Conservation (phyloP, 1,284 basidiomycete genomes). For the Vanrija sp. region DNA sequence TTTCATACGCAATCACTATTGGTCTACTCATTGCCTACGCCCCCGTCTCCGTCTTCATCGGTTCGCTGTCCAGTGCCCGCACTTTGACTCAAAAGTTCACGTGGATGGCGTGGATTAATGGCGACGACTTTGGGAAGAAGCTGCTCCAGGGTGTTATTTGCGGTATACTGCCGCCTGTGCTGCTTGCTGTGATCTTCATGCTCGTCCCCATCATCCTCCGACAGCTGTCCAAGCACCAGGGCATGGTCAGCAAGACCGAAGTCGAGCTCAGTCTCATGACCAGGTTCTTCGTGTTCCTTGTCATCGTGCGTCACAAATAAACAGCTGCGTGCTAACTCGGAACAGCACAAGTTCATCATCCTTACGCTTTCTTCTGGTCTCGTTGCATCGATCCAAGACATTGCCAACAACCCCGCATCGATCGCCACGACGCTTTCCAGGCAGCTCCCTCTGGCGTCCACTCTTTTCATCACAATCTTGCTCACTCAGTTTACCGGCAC, state of each 20-base stretch:
- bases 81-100: slow-evolving; percentile 50
- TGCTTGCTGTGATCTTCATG: slow-evolving; percentile 66
- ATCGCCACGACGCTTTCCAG: slow-evolving; percentile 56
- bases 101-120: slow-evolving; percentile 64
- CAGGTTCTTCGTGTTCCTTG: slow-evolving; percentile 69
- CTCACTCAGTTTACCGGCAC: slow-evolving; percentile 51
- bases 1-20: slow-evolving; percentile 55
- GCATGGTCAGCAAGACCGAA: slow-evolving; percentile 65
- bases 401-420: slow-evolving; percentile 56
- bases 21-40: slow-evolving; percentile 66
- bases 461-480: slow-evolving; percentile 75
- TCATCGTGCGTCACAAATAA: slow-evolving; percentile 54
- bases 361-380: slow-evolving; percentile 66
- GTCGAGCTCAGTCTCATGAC: slow-evolving; percentile 71
- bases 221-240: slow-evolving; percentile 64
- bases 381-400: slow-evolving; percentile 50
- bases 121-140: slow-evolving; percentile 31
- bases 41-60: slow-evolving; percentile 56
- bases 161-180: slow-evolving; percentile 62
- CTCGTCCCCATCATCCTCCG: slow-evolving; percentile 66
- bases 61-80: slow-evolving; percentile 53
- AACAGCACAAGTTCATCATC: slow-evolving; percentile 60
- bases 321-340: background rate
- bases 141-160: slow-evolving; percentile 61
- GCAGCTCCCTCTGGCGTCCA: slow-evolving; percentile 66